These are phyloP conservation scores for Lyophyllum atratum DNA, from an alignment of 768 basidiomycete genomes.

Conservation along the genomic window DNA sequence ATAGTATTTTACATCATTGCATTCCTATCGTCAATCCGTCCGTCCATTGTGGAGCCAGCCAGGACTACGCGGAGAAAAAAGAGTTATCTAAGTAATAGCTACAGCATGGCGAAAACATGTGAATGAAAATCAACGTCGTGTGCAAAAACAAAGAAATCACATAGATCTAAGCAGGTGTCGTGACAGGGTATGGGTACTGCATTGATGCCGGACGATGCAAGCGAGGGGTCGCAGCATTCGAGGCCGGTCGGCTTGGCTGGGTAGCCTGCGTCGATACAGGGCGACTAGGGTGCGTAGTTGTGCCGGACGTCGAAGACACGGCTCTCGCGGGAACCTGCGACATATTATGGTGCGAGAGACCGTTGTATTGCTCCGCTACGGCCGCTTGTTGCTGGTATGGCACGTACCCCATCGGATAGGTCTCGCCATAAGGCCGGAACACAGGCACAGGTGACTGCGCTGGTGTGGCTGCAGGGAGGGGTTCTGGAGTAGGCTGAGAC, in stretches of 20 bases:
- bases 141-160: neutral
- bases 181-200: neutral
- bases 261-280: neutral
- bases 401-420: slow-evolving; percentile 18
- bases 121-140: neutral
- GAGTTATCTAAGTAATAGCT: too few relatives aligned
- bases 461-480: neutral
- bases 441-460: neutral
- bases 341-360: neutral
- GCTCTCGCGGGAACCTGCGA: neutral
- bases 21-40: neutral
- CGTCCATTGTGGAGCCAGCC: neutral
- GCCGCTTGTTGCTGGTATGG: slow-evolving; percentile 7
- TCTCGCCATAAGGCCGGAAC: slow-evolving; percentile 3
- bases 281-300: neutral
- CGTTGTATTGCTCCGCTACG: slow-evolving; percentile 7
- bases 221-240: neutral
- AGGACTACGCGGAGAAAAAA: neutral
- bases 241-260: slow-evolving; percentile 1
- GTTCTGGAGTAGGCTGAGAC: neutral
- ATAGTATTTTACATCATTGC: too few relatives aligned
- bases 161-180: neutral
- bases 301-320: neutral
- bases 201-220: neutral
- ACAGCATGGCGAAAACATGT: too few relatives aligned